These are phyloP conservation scores for Lactarius vividus DNA, from an alignment of 768 basidiomycete genomes.

Conservation along the genomic window DNA sequence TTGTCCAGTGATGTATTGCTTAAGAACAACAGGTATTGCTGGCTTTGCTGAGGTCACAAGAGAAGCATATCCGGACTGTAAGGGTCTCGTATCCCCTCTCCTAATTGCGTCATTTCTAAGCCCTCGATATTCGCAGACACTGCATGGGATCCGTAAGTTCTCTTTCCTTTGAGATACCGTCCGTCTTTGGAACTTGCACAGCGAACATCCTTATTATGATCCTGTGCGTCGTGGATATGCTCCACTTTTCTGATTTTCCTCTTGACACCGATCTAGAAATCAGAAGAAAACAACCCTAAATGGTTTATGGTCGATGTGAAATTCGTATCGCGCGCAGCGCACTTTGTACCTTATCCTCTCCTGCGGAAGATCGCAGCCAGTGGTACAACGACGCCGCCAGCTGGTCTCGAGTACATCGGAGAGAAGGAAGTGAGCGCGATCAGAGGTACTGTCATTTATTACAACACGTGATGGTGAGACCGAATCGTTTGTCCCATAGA, in stretches of 20 bases:
- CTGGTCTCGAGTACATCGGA: constrained; percentile 65
- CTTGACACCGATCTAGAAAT: constrained; percentile 53
- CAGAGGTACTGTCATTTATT: constrained; percentile 44
- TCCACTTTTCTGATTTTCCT: constrained; percentile 8
- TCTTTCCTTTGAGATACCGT: constrained; percentile 17
- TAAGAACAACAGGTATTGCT: constrained; percentile 56
- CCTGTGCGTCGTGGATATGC: constrained; percentile 42
- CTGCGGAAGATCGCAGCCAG: constrained; percentile 59
- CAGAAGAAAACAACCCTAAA: constrained; percentile 67
- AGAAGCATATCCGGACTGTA: constrained; percentile 89
- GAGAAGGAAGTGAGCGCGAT: constrained; percentile 58
- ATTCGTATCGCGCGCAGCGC: constrained; percentile 58
- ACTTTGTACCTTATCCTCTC: constrained; percentile 79
- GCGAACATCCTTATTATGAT: constrained; percentile 79
- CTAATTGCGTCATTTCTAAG: constrained; percentile 11
- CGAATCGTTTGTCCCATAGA: constrained; percentile 36
- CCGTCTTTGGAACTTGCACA: constrained; percentile 28
- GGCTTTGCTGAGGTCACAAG: constrained; percentile 80
- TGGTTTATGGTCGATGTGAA: constrained; percentile 93
- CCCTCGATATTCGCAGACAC: constrained; percentile 53
- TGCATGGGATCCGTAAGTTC: constrained; percentile 79
- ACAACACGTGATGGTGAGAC: background rate
- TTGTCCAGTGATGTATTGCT: background rate
- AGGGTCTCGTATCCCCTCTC: constrained; percentile 33
- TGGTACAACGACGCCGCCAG: constrained; percentile 40